Evolutionary conservation across 148 eudicot genomes (phyloP), one percentile per base, ranked within the genome.

Genomic region (Dianthus caryophyllus): DNA sequence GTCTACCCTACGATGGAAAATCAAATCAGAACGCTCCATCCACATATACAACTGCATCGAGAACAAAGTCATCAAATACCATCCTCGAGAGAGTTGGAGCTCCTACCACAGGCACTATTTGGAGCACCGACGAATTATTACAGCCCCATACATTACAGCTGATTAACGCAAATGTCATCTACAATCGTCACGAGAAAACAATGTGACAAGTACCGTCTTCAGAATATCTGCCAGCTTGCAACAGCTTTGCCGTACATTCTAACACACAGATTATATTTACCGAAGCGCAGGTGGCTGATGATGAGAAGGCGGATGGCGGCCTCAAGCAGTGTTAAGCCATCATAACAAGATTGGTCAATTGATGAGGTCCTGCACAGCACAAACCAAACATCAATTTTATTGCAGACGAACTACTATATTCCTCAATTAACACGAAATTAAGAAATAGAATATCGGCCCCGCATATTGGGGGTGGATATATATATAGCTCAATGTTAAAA

Each of bases 311-410:
- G n/a, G n/a, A n/a, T n/a, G n/a, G n/a, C n/a, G n/a, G n/a, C n/a
- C n/a, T n/a, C n/a, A n/a, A n/a, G n/a, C n/a, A n/a, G n/a, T n/a
- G n/a, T n/a, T n/a, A n/a, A 22, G 38, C 9, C 26, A 41, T 18
- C 26, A 41, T 18, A 7, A 0, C 38, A 17, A 10, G 17, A 43
- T 38, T 11, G 41, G n/a, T 39, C 65, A 61, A 17, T 20, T 38
- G 65, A 41, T 38, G 38, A 61, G 48, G 20, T 61, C 48, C 65
- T 58, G 62, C 16, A 31, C 39, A 30, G 17, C 62, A 58, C 4
- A 58, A 58, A 36, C 65, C 11, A 20, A 57, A 57, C 21, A 16
- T 29, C 39, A 16, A 30, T 33, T 20, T 9, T 31, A 60, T 20
- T 60, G 26, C 9, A 10, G 20, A 56, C 16, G 30, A 15, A 14